phyloP scores from a whole-genome alignment of 2,329 filamentous ascomycete genomes.

The Epichloe hybrida region DNA sequence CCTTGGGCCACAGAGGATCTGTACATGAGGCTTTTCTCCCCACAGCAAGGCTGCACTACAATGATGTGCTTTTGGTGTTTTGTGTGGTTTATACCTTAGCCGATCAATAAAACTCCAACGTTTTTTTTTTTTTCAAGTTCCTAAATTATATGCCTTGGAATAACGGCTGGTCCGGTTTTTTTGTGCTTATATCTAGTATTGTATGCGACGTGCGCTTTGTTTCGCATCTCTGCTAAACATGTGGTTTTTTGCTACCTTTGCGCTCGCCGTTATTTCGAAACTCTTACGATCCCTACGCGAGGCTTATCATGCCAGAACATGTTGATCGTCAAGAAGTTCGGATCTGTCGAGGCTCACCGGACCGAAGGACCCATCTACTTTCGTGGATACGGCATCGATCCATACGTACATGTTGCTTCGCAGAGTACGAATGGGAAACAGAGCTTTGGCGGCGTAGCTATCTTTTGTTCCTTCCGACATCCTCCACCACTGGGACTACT shows the following conservation, averaged over 20 bases:
- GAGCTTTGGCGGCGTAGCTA: background rate
- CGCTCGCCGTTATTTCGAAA: background rate
- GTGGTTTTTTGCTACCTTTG: background rate
- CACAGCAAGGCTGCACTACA: no score
- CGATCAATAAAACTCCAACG: no score
- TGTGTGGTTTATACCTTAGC: no score
- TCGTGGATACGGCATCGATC: background rate
- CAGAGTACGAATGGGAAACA: background rate
- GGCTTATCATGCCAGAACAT: constrained; percentile 2
- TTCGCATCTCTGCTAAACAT: background rate
- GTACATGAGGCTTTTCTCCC: background rate
- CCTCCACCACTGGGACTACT: no score
- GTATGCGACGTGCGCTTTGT: no score
- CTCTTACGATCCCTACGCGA: constrained; percentile 1
- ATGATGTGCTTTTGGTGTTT: background rate
- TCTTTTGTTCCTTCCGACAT: no score
- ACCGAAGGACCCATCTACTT: background rate
- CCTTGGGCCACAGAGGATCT: background rate
- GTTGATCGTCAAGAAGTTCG: background rate
- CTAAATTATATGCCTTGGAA: background rate
- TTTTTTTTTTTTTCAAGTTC: no score
- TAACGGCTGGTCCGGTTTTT: background rate
- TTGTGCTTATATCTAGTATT: background rate
- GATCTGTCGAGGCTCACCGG: background rate
- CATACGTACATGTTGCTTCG: background rate